phyloP scores from a whole-genome alignment of 1,284 basidiomycete species.

The Psilocybe mexicana region DNA sequence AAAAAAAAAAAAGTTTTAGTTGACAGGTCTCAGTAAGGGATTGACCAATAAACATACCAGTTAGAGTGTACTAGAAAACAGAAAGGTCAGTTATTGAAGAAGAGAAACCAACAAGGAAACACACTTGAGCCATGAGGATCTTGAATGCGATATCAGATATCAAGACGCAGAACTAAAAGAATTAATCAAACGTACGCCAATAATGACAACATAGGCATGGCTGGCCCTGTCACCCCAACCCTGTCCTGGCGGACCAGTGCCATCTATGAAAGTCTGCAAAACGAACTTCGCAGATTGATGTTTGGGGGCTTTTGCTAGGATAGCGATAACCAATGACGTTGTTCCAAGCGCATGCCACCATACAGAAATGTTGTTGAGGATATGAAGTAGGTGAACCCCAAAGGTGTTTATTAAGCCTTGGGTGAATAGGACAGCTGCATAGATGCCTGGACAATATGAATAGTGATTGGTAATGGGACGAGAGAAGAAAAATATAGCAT shows the following conservation, averaged over 20 bases:
- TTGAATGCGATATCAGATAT: conserved; percentile 14
- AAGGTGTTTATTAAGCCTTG: conserved; percentile 76
- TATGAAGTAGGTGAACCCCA: conserved; percentile 61
- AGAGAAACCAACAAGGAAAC: neutral
- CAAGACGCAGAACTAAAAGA: neutral
- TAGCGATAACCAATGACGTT: conserved; percentile 60
- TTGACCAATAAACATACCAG: conserved; percentile 38
- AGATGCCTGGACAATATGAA: conserved; percentile 42
- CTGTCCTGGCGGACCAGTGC: conserved; percentile 56
- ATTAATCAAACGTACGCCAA: conserved; percentile 44
- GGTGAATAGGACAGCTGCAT: conserved; percentile 64
- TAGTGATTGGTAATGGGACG: neutral
- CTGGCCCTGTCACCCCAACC: conserved; percentile 72
- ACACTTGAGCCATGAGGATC: conserved; percentile 65
- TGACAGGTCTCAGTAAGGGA: neutral
- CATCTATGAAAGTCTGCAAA: conserved; percentile 69
- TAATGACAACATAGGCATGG: conserved; percentile 66
- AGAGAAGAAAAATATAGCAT: neutral
- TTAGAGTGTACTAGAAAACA: conserved; percentile 54
- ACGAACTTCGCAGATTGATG: conserved; percentile 71
- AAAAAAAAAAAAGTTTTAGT: neutral
- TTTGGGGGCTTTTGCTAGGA: conserved; percentile 67
- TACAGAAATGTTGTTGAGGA: conserved; percentile 71
- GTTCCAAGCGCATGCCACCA: conserved; percentile 76
- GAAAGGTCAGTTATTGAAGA: neutral